Conservation (phyloP, 1,139 yeast genomes). For the Lodderomyces jiufengensis region DNA sequence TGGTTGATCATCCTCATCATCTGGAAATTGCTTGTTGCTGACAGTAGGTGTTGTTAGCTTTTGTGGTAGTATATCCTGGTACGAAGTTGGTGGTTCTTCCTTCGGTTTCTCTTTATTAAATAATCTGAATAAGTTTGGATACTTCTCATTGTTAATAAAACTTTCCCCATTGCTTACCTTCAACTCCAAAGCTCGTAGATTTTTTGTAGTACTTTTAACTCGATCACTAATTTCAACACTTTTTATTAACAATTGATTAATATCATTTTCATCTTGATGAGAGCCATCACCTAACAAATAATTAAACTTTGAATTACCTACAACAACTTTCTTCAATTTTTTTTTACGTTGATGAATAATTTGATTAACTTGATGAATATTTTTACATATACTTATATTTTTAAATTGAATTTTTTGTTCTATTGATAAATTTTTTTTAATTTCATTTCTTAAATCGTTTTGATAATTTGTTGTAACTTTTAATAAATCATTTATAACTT, state of each 20-base stretch:
- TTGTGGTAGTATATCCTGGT: too few relatives aligned
- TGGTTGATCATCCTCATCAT: background rate
- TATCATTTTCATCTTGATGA: constrained; percentile 14
- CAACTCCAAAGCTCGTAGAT: constrained; percentile 10
- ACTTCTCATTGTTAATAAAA: constrained; percentile 7
- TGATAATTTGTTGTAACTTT: constrained; percentile 36
- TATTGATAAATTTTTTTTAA: constrained; percentile 31
- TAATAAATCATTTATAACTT: constrained; percentile 31
- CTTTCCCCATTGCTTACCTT: constrained; percentile 8
- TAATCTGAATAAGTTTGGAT: constrained; percentile 12
- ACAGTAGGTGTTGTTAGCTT: too few relatives aligned
- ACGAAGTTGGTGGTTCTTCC: too few relatives aligned
- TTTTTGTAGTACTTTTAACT: constrained; percentile 12
- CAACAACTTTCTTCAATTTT: constrained; percentile 16
- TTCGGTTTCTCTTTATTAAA: constrained; percentile 3
- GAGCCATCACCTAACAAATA: background rate
- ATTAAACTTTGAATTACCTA: background rate
- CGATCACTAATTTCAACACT: constrained; percentile 14
- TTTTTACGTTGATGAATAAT: constrained; percentile 19
- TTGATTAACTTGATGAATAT: constrained; percentile 22
- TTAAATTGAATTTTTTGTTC: constrained; percentile 39
- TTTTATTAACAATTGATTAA: constrained; percentile 15
- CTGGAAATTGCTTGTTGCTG: background rate
- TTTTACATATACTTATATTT: constrained; percentile 31
- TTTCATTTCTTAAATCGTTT: constrained; percentile 37